Evolutionary conservation across 805 yeast genomes (phyloP), one percentile per base, ranked within the genome.

Genomic region (Candida alai): DNA sequence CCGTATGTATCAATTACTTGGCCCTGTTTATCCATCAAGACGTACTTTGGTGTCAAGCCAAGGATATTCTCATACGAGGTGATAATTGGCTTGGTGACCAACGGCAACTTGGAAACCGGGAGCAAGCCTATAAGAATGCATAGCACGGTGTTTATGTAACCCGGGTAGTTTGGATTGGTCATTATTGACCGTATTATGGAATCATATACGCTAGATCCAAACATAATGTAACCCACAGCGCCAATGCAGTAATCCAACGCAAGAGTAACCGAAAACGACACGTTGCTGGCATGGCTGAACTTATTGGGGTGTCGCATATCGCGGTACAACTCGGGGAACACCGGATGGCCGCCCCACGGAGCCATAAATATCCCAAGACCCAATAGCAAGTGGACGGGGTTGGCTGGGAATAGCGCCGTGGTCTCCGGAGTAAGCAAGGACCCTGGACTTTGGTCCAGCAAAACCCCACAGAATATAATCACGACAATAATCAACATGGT

Each of bases 321-420:
- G 24, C 73, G 62, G 52, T 76, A 78, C 28, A 83, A 60, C 47
- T 80, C 84, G 2, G 90, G 90, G 44, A 81, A 81, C 5, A 84
- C 80, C 1, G 87, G 85, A 52, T 83, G 90, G 2, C 93, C 93
- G 37, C 90, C 90, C 77, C 85, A 83, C 9, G 88, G 87, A 3
- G 89, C 87, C 70, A 83, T 73, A 39, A 78, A 68, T 19, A 83
- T 67, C 2, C 90, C 90, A 36, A 80, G 58, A 6, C 82, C 70
- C 22, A 76, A 56, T 7, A 74, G 49, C 7, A 78, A 43, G 32
- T 65, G 62, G 5, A 56, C 46, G 18, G 52, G 28, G 13, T 52
- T 40, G 9, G 42, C 18, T 3, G 73, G 73, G 54, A 60, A 62
- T 28, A 55, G 35, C 24, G 49, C 43, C 1, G 68, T 61, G 16